phyloP scores from a whole-genome alignment of 176 grass and related monocot genomes.

The Hyparrhenia diplandra region DNA sequence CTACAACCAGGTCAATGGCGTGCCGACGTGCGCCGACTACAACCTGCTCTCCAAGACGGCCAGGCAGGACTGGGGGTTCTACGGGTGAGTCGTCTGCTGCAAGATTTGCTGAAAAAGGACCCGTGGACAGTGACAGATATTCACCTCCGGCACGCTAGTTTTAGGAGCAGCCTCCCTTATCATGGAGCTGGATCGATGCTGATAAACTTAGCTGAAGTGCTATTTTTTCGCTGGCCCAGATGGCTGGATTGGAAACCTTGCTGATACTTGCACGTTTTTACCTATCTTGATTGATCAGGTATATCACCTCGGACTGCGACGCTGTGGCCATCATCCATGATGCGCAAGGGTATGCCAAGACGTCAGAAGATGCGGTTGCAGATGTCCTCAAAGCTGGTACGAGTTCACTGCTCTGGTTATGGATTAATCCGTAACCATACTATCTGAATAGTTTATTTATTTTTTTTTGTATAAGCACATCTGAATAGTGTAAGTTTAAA shows the following conservation, averaged over 20 bases:
- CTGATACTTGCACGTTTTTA: constrained; percentile 29
- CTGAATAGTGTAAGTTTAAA: neutral
- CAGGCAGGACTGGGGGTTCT: constrained; percentile 61
- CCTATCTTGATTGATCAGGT: constrained; percentile 38
- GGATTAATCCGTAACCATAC: neutral
- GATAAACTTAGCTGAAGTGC: neutral
- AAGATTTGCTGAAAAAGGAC: neutral
- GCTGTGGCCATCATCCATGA: constrained; percentile 75
- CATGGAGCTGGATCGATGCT: neutral
- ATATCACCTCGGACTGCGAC: constrained; percentile 90
- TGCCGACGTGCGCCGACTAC: constrained; percentile 82
- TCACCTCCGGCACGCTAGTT: no score
- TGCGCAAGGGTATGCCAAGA: constrained; percentile 56
- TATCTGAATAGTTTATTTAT: neutral
- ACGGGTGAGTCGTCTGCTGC: constrained; percentile 50
- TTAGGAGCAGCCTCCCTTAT: no score
- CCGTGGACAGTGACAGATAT: no score
- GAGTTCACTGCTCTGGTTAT: neutral
- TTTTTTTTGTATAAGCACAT: neutral
- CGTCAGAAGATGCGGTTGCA: constrained; percentile 85
- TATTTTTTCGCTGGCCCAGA: neutral
- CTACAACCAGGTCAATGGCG: constrained; percentile 92
- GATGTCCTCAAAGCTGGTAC: constrained; percentile 92
- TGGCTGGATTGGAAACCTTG: neutral
- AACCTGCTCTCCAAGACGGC: constrained; percentile 80